phyloP scores from a whole-genome alignment of 176 grass and related monocot species.

The Carex cristatella region DNA sequence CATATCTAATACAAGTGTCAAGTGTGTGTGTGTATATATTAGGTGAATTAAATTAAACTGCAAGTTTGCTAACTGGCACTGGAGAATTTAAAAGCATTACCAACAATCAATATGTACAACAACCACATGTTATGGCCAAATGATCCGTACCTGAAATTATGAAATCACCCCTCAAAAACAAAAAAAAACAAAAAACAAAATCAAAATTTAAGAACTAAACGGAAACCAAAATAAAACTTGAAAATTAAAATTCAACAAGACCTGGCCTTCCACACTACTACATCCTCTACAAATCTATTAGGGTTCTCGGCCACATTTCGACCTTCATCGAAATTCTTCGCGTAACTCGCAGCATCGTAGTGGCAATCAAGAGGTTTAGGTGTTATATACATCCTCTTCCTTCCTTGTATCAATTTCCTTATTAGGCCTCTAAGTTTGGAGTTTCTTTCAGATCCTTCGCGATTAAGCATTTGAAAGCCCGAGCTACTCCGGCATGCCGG shows the following conservation, averaged over 20 bases:
- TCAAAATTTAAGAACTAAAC: background rate
- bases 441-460: constrained; percentile 28
- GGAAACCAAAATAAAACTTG: background rate
- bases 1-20: background rate
- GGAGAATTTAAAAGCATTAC: background rate
- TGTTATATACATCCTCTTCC: constrained; percentile 48
- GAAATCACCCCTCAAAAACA: background rate
- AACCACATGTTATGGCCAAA: constrained; percentile 5
- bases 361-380: constrained; percentile 52
- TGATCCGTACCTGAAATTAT: constrained; percentile 5
- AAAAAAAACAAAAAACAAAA: background rate
- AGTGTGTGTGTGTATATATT: background rate
- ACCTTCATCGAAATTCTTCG: constrained; percentile 94
- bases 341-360: constrained; percentile 88
- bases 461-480: constrained; percentile 48
- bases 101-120: background rate
- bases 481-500: constrained; percentile 24
- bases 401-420: constrained; percentile 61
- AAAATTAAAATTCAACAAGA: background rate
- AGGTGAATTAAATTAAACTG: background rate
- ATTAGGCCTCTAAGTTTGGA: constrained; percentile 56
- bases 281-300: background rate
- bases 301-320: constrained; percentile 5
- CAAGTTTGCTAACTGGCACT: background rate
- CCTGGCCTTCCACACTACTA: constrained; percentile 7